These are phyloP conservation scores for Leucosporidium scottii DNA, from an alignment of 768 basidiomycete genomes.

Conservation along the genomic window DNA sequence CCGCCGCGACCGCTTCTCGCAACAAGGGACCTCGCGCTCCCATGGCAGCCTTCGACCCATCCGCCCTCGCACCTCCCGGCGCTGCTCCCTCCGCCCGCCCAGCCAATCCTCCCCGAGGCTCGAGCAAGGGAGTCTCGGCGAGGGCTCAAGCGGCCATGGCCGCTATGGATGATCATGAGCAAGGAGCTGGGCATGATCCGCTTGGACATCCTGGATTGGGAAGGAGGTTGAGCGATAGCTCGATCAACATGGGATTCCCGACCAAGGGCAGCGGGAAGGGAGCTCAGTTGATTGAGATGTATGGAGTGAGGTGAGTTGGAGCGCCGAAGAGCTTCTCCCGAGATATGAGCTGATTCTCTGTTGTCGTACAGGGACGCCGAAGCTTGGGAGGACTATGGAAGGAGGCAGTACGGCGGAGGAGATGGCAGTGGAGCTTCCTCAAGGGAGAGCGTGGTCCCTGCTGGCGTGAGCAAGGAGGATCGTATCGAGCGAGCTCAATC, in stretches of 20 bases:
- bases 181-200: not conserved
- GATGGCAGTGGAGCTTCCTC: slow-evolving; percentile 5
- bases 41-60: slow-evolving; percentile 30
- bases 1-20: slow-evolving; percentile 21
- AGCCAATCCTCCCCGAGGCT: not conserved
- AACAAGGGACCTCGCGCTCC: slow-evolving; percentile 25
- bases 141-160: slow-evolving; percentile 13
- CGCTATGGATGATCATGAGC: slow-evolving; percentile 10
- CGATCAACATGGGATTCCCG: slow-evolving; percentile 27
- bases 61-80: slow-evolving; percentile 19
- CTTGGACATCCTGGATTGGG: not conserved
- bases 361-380: slow-evolving; percentile 16
- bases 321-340: not conserved
- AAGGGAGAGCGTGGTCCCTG: slow-evolving; percentile 20
- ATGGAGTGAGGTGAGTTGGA: slow-evolving; percentile 21
- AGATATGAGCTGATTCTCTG: not conserved
- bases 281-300: slow-evolving; percentile 31
- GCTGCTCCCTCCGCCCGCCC: not conserved
- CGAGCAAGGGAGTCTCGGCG: slow-evolving; percentile 13
- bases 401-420: slow-evolving; percentile 14
- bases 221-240: slow-evolving; percentile 11
- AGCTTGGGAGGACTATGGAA: slow-evolving; percentile 32
- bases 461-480: slow-evolving; percentile 26
- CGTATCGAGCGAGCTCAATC: slow-evolving; percentile 23
- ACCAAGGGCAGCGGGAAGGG: slow-evolving; percentile 11